Evolutionary conservation across 2,329 filamentous ascomycete species (phyloP).

Genomic region (Hypoxylon sp.): DNA sequence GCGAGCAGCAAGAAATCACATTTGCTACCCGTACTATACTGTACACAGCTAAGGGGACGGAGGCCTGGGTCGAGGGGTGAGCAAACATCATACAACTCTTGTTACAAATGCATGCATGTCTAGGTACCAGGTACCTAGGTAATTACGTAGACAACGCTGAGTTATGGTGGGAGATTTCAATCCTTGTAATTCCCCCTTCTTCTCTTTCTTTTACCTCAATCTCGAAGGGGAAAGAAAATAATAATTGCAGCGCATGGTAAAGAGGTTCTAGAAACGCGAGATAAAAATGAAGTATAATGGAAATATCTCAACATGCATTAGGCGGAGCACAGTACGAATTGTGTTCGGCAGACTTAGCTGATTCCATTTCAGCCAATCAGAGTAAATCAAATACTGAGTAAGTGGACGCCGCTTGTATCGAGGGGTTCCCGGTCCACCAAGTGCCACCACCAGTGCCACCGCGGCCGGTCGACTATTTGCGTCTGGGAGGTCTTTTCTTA

Average conservation of each 20-base stretch:
- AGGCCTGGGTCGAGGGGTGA: slow-evolving; percentile 1
- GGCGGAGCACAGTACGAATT: slow-evolving; percentile 41
- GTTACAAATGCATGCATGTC: slow-evolving; percentile 14
- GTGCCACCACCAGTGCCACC: slow-evolving; percentile 38
- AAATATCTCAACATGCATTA: slow-evolving; percentile 17
- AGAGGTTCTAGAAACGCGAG: background rate
- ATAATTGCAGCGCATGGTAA: background rate
- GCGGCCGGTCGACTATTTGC: slow-evolving; percentile 42
- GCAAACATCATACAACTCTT: slow-evolving; percentile 23
- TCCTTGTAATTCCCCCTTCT: background rate
- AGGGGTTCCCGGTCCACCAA: slow-evolving; percentile 44
- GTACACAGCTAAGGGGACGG: slow-evolving; percentile 13
- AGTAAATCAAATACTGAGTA: slow-evolving; percentile 25
- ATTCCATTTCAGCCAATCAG: slow-evolving; percentile 29
- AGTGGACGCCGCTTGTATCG: slow-evolving; percentile 42
- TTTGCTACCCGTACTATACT: slow-evolving; percentile 11
- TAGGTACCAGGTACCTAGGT: too few species aligned
- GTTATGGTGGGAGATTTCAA: slow-evolving; percentile 1
- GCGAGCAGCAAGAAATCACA: slow-evolving; percentile 33
- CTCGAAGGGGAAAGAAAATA: slow-evolving; percentile 6
- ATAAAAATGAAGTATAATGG: slow-evolving; percentile 11
- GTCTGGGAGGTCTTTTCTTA: slow-evolving; percentile 31
- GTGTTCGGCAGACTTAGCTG: slow-evolving; percentile 21
- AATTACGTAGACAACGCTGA: slow-evolving; percentile 5
- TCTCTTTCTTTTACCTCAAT: background rate